These are phyloP conservation scores for Trichoderma harzianum DNA, from an alignment of 2,329 filamentous ascomycete species.

Conservation along the genomic window DNA sequence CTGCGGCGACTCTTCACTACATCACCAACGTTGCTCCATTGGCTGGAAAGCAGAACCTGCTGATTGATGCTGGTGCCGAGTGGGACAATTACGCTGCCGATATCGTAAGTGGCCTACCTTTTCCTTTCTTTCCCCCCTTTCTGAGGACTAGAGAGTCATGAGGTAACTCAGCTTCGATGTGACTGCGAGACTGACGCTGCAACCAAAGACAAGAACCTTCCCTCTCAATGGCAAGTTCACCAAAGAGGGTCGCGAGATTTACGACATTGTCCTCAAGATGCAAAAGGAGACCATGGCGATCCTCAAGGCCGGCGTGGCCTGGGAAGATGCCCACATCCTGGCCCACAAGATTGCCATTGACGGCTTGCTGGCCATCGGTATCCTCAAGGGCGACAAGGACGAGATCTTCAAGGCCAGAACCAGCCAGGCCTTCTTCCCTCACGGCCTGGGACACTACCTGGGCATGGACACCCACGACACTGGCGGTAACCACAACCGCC, in stretches of 20 bases:
- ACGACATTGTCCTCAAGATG: slow-evolving; percentile 83
- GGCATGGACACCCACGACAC: slow-evolving; percentile 92
- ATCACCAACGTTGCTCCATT: slow-evolving; percentile 72
- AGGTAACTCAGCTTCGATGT: background rate
- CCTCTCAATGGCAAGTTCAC: slow-evolving; percentile 72
- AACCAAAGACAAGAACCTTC: slow-evolving; percentile 71
- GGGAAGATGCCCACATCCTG: slow-evolving; percentile 76
- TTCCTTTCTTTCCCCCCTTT: background rate
- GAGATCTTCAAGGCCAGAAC: slow-evolving; percentile 76
- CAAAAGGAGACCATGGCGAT: slow-evolving; percentile 72
- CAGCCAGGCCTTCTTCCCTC: slow-evolving; percentile 88
- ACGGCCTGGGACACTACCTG: slow-evolving; percentile 86
- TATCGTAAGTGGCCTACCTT: slow-evolving; percentile 44
- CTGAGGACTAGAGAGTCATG: background rate
- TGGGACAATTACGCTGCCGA: slow-evolving; percentile 70
- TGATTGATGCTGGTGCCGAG: slow-evolving; percentile 81
- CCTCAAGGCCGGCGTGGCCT: slow-evolving; percentile 70
- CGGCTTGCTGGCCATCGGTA: slow-evolving; percentile 71
- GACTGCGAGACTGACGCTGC: background rate
- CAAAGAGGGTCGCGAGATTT: slow-evolving; percentile 68
- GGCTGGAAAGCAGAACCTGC: slow-evolving; percentile 68
- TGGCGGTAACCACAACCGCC: slow-evolving; percentile 72
- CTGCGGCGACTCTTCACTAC: slow-evolving; percentile 85
- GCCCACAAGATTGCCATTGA: slow-evolving; percentile 81
- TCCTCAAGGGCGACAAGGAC: slow-evolving; percentile 63